Evolutionary conservation across 371 early-diverging fungal genomes (phyloP), one percentile per base, ranked within the genome.

Genomic region (Gilbertella persicaria): DNA sequence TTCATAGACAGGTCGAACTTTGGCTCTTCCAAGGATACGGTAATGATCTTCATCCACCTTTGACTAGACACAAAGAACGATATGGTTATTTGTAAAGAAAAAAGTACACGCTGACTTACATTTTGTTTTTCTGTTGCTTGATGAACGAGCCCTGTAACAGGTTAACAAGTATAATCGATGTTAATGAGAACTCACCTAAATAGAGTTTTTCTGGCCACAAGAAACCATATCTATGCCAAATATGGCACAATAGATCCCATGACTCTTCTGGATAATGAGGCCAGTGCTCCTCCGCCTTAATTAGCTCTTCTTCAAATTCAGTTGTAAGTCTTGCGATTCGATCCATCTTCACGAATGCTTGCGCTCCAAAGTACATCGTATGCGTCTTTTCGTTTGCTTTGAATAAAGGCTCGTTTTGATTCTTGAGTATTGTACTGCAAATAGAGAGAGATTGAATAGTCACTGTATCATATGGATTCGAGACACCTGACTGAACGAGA

Each of bases 141-240:
- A 46, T 21, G 21, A 19, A 29, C 35, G 14, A 17, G 29, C 17
- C 28, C 29, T 20, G 13, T 7, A 33, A 33, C 35, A 17, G n/a
- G 16, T 19, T 45, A 17, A 45, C 13, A 45, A 28, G 9, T 13
- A 13, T 44, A 44, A 5, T 44, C 5, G 25, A 28, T 44, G 3
- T 6, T 6, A 14, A 16, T 17, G 26, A n/a, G 19, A 29, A 33
- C 33, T 16, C 41, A 50, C 51, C 51, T 33, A 50, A 41, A 50
- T 50, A 30, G 1, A 50, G 6, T 4, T 50, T 41, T 30, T 50
- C 51, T 41, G 55, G 55, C 55, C 55, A 55, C 28, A 55, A 48
- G 42, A 55, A 55, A 4, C 55, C 55, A 24, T 35, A 55, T 39
- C 23, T 55, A 41, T 40, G 25, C 55, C 55, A 55, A 21, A 55